phyloP scores from a whole-genome alignment of 176 grass and related monocot species.

The maize (Zea mays) region Zm-B73-REFERENCE-NAM-5.0 NC_050105.1:144587501-144588000 shows the following conservation, averaged over 20 bases:
- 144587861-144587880: constrained; percentile 52
- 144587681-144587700: constrained; percentile 60
- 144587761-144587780: constrained; percentile 74
- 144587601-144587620: constrained; percentile 79
- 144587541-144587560: constrained; percentile 66
- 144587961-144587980: constrained; percentile 45
- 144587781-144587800: constrained; percentile 58
- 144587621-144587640: constrained; percentile 58
- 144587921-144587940: constrained; percentile 57
- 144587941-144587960: constrained; percentile 57
- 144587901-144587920: constrained; percentile 55
- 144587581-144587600: constrained; percentile 50
- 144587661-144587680: constrained; percentile 54
- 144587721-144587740: constrained; percentile 64
- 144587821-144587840: constrained; percentile 61
- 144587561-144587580: constrained; percentile 75
- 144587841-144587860: constrained; percentile 58
- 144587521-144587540: constrained; percentile 60
- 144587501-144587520: constrained; percentile 66
- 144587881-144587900: constrained; percentile 48
- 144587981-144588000: constrained; percentile 54
- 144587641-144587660: constrained; percentile 62
- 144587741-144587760: constrained; percentile 58
- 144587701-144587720: constrained; percentile 57
- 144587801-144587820: constrained; percentile 69